Evolutionary conservation across 371 early-diverging fungal genomes (phyloP).

Genomic region (Saksenaea vasiformis): DNA sequence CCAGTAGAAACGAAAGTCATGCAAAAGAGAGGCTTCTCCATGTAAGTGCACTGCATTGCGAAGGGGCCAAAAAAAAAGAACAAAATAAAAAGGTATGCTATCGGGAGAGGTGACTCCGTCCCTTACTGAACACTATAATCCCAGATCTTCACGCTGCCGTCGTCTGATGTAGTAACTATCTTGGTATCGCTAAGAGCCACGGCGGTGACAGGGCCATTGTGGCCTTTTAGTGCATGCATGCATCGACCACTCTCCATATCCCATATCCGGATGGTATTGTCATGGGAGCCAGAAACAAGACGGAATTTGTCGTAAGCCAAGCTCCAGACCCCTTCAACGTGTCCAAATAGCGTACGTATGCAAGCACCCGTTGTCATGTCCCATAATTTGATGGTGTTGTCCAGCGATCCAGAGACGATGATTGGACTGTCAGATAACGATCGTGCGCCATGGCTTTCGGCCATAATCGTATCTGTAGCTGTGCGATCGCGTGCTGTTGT

Average conservation of each 20-base stretch:
- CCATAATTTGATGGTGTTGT: constrained; percentile 91
- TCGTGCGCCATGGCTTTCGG: neutral
- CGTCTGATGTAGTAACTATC: constrained; percentile 83
- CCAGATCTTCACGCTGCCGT: constrained; percentile 80
- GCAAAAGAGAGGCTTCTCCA: no score
- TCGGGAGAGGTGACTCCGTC: no score
- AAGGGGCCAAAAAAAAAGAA: no score
- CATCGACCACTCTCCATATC: constrained; percentile 84
- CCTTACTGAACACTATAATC: constrained; percentile 56
- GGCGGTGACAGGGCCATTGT: constrained; percentile 72
- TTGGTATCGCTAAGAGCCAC: constrained; percentile 85
- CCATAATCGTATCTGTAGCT: neutral
- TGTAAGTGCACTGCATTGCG: no score
- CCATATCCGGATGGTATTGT: constrained; percentile 92
- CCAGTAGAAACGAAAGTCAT: no score
- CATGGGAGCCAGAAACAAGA: constrained; percentile 90
- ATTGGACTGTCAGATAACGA: constrained; percentile 45
- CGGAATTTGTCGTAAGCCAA: constrained; percentile 87
- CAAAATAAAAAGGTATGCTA: no score
- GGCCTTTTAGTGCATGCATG: constrained; percentile 74
- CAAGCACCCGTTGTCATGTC: constrained; percentile 78
- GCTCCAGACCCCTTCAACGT: constrained; percentile 91
- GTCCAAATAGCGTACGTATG: constrained; percentile 85
- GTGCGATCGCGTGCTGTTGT: constrained; percentile 5
- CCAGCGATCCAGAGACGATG: constrained; percentile 86